Conservation (phyloP, 257 asterid genomes). For the Capsicum baccatum region DNA sequence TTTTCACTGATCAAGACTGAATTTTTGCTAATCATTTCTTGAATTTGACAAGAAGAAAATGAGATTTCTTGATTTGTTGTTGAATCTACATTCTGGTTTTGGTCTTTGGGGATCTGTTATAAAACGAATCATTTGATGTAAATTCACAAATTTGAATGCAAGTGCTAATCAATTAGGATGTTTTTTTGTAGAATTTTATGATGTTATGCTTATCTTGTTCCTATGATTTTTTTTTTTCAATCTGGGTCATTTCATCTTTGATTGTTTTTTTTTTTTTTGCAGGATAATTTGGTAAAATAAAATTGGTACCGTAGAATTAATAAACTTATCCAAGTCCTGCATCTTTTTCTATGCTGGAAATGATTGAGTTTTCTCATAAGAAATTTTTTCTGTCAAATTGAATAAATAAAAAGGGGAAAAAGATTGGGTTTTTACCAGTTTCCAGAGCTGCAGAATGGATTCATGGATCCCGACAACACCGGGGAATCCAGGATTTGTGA, state of each 20-base stretch:
- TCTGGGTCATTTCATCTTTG: slow-evolving; percentile 19
- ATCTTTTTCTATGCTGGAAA: slow-evolving; percentile 18
- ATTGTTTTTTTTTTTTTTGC: neutral
- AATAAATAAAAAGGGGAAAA: slow-evolving; percentile 25
- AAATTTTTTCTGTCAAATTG: slow-evolving; percentile 19
- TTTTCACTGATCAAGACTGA: slow-evolving; percentile 13
- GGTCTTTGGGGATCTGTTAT: slow-evolving; percentile 32
- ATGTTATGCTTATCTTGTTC: neutral
- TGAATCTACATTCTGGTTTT: slow-evolving; percentile 20
- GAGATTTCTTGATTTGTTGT: neutral
- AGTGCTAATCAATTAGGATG: neutral
- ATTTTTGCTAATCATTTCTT: slow-evolving; percentile 10
- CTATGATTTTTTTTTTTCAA: slow-evolving; percentile 5
- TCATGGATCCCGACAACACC: slow-evolving; percentile 75
- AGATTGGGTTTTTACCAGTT: slow-evolving; percentile 46
- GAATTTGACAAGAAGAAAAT: slow-evolving; percentile 8
- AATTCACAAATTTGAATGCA: slow-evolving; percentile 2
- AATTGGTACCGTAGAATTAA: slow-evolving; percentile 1
- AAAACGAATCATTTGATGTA: slow-evolving; percentile 26
- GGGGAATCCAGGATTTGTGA: slow-evolving; percentile 48
- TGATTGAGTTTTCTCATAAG: slow-evolving; percentile 8
- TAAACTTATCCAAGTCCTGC: neutral
- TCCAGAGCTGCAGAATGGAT: slow-evolving; percentile 51
- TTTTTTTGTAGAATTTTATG: neutral
- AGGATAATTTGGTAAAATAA: slow-evolving; percentile 15